Conservation (phyloP, 2,329 filamentous ascomycete species). For the Sphaerulina vaccinii region DNA sequence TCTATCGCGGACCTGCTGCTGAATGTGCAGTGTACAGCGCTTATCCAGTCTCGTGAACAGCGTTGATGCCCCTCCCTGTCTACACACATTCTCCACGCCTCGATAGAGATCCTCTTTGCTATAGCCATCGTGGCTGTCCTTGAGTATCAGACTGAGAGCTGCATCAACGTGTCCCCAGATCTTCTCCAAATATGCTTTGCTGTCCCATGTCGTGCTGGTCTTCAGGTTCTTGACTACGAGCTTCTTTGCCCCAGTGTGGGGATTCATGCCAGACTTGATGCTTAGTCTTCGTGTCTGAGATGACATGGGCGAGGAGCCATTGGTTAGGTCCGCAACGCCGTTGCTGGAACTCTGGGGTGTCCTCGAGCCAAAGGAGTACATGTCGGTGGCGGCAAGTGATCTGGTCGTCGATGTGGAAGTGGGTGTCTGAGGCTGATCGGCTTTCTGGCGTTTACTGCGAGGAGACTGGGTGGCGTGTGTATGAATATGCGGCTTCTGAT, state of each 20-base stretch:
- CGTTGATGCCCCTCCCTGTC: constrained; percentile 68
- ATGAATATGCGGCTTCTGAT: constrained; percentile 30
- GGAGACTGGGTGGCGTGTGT: constrained; percentile 32
- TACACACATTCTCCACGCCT: constrained; percentile 87
- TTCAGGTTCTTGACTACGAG: constrained; percentile 93
- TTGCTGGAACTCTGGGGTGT: constrained; percentile 39
- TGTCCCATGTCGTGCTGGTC: constrained; percentile 61
- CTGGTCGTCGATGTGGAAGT: constrained; percentile 25
- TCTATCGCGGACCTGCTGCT: constrained; percentile 54
- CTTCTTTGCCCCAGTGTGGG: constrained; percentile 75
- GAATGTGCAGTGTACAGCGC: constrained; percentile 65
- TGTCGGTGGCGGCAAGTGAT: constrained; percentile 44
- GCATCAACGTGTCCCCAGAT: constrained; percentile 71
- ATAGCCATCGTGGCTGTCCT: constrained; percentile 54
- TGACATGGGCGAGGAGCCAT: constrained; percentile 34
- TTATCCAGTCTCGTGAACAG: constrained; percentile 66
- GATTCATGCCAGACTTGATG: constrained; percentile 56
- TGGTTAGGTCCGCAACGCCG: constrained; percentile 46
- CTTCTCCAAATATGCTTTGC: constrained; percentile 74
- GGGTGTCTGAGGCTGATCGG: constrained; percentile 26
- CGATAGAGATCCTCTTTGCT: constrained; percentile 89
- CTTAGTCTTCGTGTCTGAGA: constrained; percentile 28
- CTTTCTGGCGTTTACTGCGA: constrained; percentile 43
- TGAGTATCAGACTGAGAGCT: constrained; percentile 73
- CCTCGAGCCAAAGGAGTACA: constrained; percentile 53